Evolutionary conservation across 306 rosid genomes (phyloP).

Genomic region (Inga laurina): DNA sequence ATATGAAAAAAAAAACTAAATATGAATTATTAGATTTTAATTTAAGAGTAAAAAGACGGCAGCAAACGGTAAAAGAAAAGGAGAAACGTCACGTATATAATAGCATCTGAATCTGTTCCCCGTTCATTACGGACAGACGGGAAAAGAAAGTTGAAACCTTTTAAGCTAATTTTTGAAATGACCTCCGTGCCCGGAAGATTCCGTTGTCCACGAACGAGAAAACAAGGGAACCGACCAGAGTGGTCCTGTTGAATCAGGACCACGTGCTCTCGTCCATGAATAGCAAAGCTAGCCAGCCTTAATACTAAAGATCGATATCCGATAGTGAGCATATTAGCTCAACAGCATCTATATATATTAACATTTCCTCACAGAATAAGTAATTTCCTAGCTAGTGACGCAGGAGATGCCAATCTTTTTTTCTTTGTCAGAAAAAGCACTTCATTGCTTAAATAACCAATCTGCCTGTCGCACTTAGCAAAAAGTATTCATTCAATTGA

Average conservation of each 20-base stretch:
- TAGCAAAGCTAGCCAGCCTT: neutral
- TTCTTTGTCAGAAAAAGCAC: too few species aligned
- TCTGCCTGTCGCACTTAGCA: neutral
- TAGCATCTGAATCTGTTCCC: slow-evolving; percentile 11
- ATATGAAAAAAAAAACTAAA: too few species aligned
- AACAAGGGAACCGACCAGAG: neutral
- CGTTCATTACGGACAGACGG: neutral
- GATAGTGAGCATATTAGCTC: neutral
- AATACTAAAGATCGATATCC: neutral
- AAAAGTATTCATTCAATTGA: neutral
- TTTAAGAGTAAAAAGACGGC: too few species aligned
- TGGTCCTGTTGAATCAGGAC: neutral
- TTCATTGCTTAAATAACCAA: neutral
- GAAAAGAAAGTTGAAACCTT: neutral
- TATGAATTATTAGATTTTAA: too few species aligned
- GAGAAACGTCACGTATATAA: too few species aligned
- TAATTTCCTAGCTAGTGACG: neutral
- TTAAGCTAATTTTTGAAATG: neutral
- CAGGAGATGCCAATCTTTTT: neutral
- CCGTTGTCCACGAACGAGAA: neutral
- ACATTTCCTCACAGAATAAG: neutral
- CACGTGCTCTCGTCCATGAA: slow-evolving; percentile 6
- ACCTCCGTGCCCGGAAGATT: neutral
- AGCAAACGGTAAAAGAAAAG: too few species aligned
- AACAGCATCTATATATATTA: neutral